Evolutionary conservation across 495 filamentous ascomycete genomes (phyloP).

Genomic region (Schizothecium vesticola): DNA sequence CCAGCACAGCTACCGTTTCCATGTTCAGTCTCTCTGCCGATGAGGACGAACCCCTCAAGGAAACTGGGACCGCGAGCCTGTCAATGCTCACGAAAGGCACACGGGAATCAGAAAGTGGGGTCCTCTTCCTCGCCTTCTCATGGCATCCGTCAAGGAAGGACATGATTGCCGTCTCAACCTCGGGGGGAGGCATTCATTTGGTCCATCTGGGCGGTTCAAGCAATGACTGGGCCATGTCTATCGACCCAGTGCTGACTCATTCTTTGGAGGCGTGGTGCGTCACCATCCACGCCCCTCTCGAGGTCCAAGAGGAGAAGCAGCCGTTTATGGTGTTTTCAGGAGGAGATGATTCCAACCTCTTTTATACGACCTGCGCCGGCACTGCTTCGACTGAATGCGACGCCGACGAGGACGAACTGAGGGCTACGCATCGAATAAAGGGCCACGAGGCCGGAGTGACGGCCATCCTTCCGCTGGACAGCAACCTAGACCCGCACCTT

Average conservation of each 20-base stretch:
- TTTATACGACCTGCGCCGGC: conserved; percentile 25
- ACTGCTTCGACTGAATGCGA: conserved; percentile 21
- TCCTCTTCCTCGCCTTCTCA: conserved; percentile 63
- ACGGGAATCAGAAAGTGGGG: conserved; percentile 39
- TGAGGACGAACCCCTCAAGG: conserved; percentile 25
- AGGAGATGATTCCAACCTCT: conserved; percentile 59
- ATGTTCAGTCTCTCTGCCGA: conserved; percentile 49
- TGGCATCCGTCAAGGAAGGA: conserved; percentile 56
- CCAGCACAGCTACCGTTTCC: conserved; percentile 63
- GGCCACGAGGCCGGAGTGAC: conserved; percentile 82
- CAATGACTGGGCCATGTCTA: conserved; percentile 18
- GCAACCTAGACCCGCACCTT: conserved; percentile 32
- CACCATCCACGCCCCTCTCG: conserved; percentile 41
- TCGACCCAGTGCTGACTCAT: conserved; percentile 35
- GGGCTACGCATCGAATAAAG: conserved; percentile 35
- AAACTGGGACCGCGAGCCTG: conserved; percentile 29
- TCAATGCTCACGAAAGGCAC: conserved; percentile 14
- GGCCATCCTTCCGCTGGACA: conserved; percentile 64
- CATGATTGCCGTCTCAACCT: conserved; percentile 61
- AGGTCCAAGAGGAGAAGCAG: neutral
- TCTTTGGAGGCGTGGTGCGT: conserved; percentile 64
- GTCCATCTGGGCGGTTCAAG: conserved; percentile 30
- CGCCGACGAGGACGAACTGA: conserved; percentile 31
- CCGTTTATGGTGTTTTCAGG: conserved; percentile 52
- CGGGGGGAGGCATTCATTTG: conserved; percentile 56